These are phyloP conservation scores for Bryum argenteum DNA, from an alignment of 225 moss, liverwort and hornwort species.

Conservation along the genomic window DNA sequence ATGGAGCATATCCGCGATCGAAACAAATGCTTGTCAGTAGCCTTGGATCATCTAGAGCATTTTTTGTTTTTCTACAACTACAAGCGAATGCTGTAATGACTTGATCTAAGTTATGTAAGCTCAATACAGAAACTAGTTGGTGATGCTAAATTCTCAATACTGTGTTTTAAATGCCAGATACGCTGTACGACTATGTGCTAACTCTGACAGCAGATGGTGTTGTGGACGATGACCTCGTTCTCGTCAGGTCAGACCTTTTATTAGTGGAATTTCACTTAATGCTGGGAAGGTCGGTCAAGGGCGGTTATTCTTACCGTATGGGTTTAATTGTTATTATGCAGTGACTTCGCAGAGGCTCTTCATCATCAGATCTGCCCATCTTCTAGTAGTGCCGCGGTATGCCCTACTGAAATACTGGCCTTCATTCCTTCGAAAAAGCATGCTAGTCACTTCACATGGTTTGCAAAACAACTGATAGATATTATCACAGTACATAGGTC, in stretches of 20 bases:
- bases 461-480: constrained; percentile 2
- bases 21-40: constrained; percentile 17
- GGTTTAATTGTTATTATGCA: constrained; percentile 40
- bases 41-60: neutral
- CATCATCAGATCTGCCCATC: constrained; percentile 86
- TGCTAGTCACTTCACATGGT: neutral
- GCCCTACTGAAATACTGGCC: constrained; percentile 33
- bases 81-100: constrained; percentile 22
- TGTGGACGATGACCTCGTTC: constrained; percentile 92
- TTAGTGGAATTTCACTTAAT: constrained; percentile 1
- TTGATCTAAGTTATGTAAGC: constrained; percentile 17
- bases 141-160: constrained; percentile 21
- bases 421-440: constrained; percentile 6
- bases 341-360: constrained; percentile 89
- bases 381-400: constrained; percentile 61
- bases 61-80: constrained; percentile 20
- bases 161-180: constrained; percentile 63
- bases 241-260: constrained; percentile 75
- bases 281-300: constrained; percentile 10
- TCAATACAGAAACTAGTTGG: constrained; percentile 12
- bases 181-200: constrained; percentile 89
- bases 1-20: constrained; percentile 17
- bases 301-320: constrained; percentile 20
- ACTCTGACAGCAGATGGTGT: constrained; percentile 81
- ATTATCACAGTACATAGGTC: constrained; percentile 5